Evolutionary conservation across 257 asterid species (phyloP).

Genomic region (Solanum habrochaites): DNA sequence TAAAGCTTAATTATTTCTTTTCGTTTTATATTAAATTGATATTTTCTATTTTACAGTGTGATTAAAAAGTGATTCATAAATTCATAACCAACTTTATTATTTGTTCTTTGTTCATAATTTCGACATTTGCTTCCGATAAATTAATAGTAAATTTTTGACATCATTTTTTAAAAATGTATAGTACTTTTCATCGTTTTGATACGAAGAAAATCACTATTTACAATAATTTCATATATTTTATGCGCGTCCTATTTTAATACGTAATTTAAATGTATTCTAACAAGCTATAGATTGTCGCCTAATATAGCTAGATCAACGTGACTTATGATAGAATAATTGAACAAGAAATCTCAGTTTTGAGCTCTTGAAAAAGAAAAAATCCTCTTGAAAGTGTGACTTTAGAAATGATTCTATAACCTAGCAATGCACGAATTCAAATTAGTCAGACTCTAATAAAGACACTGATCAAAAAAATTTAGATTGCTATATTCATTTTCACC

Average conservation of each 20-base stretch:
- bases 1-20: neutral
- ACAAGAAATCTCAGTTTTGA: fast-evolving
- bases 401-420: too few species aligned
- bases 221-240: neutral
- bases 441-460: too few species aligned
- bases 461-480: too few species aligned
- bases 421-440: too few species aligned
- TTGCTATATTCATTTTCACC: neutral
- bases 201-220: neutral
- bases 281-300: neutral
- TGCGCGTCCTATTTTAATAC: neutral
- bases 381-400: fast-evolving
- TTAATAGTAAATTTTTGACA: neutral
- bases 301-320: neutral
- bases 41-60: too few species aligned
- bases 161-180: neutral
- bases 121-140: neutral
- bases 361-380: fast-evolving
- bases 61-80: too few species aligned
- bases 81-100: too few species aligned
- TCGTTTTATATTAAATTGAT: fast-evolving
- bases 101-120: neutral
- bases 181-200: neutral
- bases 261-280: neutral
- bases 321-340: neutral